These are phyloP conservation scores for Heliosperma pusillum DNA, from an alignment of 148 eudicot species.

Conservation along the genomic window DNA sequence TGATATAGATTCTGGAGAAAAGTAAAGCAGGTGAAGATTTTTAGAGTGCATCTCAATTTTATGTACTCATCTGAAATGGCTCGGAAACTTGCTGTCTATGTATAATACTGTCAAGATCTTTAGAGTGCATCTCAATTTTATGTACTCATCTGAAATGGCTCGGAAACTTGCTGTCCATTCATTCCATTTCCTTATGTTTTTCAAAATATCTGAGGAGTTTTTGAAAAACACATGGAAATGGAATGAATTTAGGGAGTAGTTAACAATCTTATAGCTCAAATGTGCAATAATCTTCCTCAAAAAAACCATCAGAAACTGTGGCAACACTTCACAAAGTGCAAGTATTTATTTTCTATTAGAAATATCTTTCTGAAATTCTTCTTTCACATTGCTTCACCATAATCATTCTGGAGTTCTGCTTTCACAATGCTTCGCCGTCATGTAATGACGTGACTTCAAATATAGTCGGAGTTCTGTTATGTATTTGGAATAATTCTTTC, in stretches of 20 bases:
- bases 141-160: not conserved
- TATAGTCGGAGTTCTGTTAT: not conserved
- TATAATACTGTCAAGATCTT: not conserved
- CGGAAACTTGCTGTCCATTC: not conserved
- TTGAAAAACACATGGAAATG: no score
- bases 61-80: not conserved
- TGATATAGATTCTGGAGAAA: not conserved
- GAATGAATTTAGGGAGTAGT: no score
- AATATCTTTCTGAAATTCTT: not conserved
- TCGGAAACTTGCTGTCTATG: conserved; percentile 2
- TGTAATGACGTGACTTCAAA: not conserved
- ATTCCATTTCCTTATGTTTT: no score
- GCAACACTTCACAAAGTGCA: not conserved
- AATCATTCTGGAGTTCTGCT: not conserved
- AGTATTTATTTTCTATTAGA: not conserved
- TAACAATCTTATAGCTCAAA: not conserved
- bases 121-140: not conserved
- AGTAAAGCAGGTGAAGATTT: not conserved
- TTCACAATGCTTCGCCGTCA: not conserved
- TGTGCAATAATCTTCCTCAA: not conserved
- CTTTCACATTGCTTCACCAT: not conserved
- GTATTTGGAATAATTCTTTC: not conserved
- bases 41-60: not conserved
- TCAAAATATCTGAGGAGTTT: no score
- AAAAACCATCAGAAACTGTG: not conserved